Evolutionary conservation across 1,284 basidiomycete species (phyloP).

Genomic region (Irpex sp.): DNA sequence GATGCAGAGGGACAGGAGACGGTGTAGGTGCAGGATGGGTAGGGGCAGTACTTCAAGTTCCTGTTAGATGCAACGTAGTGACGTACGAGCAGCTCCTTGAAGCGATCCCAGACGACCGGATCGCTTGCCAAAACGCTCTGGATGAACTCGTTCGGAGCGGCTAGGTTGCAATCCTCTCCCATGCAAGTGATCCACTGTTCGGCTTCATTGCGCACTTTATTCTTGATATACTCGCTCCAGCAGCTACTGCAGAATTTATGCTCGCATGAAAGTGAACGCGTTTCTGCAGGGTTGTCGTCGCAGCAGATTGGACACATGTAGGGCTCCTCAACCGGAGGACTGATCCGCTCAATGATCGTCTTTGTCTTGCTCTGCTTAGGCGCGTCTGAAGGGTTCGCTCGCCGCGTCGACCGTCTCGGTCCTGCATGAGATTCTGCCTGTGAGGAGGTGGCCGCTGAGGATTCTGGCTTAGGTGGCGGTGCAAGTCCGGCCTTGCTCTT

Average conservation of each 20-base stretch:
- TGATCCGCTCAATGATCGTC: slow-evolving; percentile 21
- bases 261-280: slow-evolving; percentile 68
- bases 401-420: slow-evolving; percentile 22
- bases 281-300: slow-evolving; percentile 67
- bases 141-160: slow-evolving; percentile 68
- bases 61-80: slow-evolving; percentile 88
- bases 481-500: slow-evolving; percentile 67
- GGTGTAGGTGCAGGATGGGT: slow-evolving; percentile 81
- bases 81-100: slow-evolving; percentile 84
- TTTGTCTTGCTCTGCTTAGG: slow-evolving; percentile 30
- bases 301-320: slow-evolving; percentile 92
- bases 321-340: slow-evolving; percentile 33
- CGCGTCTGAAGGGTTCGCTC: slow-evolving; percentile 36
- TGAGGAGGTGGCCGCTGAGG: slow-evolving; percentile 12
- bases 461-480: slow-evolving; percentile 25
- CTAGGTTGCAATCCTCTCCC: slow-evolving; percentile 83
- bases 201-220: slow-evolving; percentile 89
- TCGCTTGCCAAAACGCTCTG: slow-evolving; percentile 43
- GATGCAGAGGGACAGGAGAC: slow-evolving; percentile 82
- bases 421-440: slow-evolving; percentile 17
- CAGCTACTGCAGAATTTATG: slow-evolving; percentile 86
- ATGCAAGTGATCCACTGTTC: slow-evolving; percentile 92
- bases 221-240: slow-evolving; percentile 81
- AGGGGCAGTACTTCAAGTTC: slow-evolving; percentile 91
- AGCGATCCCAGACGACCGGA: slow-evolving; percentile 54